Conservation (phyloP, 805 yeast genomes). For the Kurtzmaniella cleridarum region DNA sequence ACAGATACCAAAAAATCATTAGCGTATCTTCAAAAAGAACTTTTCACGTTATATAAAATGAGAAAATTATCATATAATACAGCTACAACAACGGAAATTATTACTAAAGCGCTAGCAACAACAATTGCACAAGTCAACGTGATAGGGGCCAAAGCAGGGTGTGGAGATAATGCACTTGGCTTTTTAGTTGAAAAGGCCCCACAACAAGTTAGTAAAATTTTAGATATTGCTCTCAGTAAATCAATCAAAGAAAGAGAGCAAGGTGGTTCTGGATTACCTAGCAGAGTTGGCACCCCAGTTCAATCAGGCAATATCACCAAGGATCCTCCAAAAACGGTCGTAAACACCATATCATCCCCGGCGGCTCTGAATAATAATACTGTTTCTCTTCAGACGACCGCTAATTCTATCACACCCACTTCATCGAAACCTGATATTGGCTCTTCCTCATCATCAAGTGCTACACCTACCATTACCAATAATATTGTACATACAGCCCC, state of each 20-base stretch:
- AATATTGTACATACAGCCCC: neutral
- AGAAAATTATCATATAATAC: constrained; percentile 66
- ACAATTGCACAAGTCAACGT: constrained; percentile 87
- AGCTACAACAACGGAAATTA: constrained; percentile 74
- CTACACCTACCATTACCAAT: constrained; percentile 2
- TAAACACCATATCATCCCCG: constrained; percentile 1
- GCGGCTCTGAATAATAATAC: constrained; percentile 1
- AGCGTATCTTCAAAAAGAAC: constrained; percentile 79
- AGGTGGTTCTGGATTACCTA: constrained; percentile 18
- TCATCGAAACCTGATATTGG: neutral
- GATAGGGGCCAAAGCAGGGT: constrained; percentile 81
- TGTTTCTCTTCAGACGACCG: neutral
- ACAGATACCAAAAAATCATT: constrained; percentile 69
- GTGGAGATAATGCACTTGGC: constrained; percentile 71
- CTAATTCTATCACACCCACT: constrained; percentile 1
- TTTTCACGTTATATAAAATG: constrained; percentile 73
- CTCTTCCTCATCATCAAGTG: neutral
- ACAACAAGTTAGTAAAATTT: constrained; percentile 68
- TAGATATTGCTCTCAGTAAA: constrained; percentile 76
- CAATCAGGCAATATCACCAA: constrained; percentile 5
- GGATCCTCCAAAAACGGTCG: neutral
- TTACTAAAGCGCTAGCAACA: constrained; percentile 88
- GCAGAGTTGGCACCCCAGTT: constrained; percentile 18
- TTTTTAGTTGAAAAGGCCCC: constrained; percentile 79
- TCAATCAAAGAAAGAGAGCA: constrained; percentile 49